phyloP scores from a whole-genome alignment of 768 basidiomycete genomes.

The Tricholomella constricta region DNA sequence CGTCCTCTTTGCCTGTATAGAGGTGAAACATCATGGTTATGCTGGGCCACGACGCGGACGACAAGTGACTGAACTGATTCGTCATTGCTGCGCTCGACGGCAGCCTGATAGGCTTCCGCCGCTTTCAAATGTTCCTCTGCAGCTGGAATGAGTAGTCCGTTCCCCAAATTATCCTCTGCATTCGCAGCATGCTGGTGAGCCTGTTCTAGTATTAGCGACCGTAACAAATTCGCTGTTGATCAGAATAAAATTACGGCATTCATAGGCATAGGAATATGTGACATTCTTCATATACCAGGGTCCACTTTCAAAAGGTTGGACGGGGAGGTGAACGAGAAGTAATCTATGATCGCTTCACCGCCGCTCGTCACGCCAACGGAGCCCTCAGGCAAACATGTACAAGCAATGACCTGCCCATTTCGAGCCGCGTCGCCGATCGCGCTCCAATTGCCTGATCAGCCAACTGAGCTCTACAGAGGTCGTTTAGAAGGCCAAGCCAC shows the following conservation, averaged over 20 bases:
- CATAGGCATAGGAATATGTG: constrained; percentile 47
- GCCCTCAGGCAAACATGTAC: too few relatives aligned
- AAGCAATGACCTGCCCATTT: constrained; percentile 6
- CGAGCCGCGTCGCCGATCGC: not conserved
- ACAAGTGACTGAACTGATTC: constrained; percentile 55
- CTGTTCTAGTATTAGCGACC: constrained; percentile 36
- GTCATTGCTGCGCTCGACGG: constrained; percentile 72
- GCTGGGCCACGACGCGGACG: not conserved
- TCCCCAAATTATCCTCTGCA: constrained; percentile 69
- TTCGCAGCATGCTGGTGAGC: constrained; percentile 83
- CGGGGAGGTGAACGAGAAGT: not conserved
- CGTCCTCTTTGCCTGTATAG: constrained; percentile 72
- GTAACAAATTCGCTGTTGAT: not conserved
- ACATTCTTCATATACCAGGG: constrained; percentile 14
- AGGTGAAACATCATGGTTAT: constrained; percentile 7
- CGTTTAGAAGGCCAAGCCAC: too few relatives aligned
- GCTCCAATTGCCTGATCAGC: not conserved
- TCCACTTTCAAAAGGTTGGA: not conserved
- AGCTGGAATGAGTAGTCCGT: constrained; percentile 72
- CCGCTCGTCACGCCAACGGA: too few relatives aligned
- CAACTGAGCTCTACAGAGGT: too few relatives aligned
- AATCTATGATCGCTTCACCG: too few relatives aligned
- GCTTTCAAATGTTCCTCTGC: constrained; percentile 76
- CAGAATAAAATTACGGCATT: constrained; percentile 42
- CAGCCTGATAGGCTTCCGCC: constrained; percentile 72